Percentiles rank a stretch among this genome's conserved stretches.
Conservation (phyloP, 768 basidiomycete species). For the Exsudoporus frostii region DNA sequence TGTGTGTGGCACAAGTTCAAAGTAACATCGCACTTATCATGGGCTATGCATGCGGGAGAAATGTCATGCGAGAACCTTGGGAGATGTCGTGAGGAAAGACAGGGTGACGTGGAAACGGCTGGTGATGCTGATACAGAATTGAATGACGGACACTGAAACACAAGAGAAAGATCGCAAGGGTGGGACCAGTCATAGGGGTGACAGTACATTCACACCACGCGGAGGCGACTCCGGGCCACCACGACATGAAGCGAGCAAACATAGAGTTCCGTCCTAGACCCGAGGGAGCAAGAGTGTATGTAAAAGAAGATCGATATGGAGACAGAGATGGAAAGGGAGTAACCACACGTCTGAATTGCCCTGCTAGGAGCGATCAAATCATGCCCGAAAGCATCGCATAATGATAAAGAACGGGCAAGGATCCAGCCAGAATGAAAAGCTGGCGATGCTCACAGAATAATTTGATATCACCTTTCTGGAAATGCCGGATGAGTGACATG, state of each 20-base stretch:
- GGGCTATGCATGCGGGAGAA: conserved; percentile 11
- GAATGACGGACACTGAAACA: conserved; percentile 21
- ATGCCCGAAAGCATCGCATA: conserved; percentile 28
- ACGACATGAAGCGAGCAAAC: conserved; percentile 26
- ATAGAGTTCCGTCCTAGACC: conserved; percentile 32
- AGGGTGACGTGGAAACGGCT: conserved; percentile 2
- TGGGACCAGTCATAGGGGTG: conserved; percentile 20
- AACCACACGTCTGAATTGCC: conserved; percentile 20
- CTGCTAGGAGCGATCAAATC: conserved; percentile 30
- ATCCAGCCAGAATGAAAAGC: conserved; percentile 22
- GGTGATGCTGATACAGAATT: background rate
- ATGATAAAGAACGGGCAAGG: conserved; percentile 24
- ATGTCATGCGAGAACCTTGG: conserved; percentile 7
- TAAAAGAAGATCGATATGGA: conserved; percentile 29
- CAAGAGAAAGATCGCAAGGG: conserved; percentile 19
- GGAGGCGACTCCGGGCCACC: conserved; percentile 18
- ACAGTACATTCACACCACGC: conserved; percentile 13
- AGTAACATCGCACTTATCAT: conserved; percentile 6
- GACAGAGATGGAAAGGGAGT: conserved; percentile 23
- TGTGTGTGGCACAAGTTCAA: background rate
- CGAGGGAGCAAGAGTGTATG: conserved; percentile 29
- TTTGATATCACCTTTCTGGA: conserved; percentile 34
- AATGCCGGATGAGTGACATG: conserved; percentile 16
- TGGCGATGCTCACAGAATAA: conserved; percentile 32
- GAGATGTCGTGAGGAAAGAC: conserved; percentile 3